phyloP scores from a whole-genome alignment of 306 rosid species.

The Benincasa hispida region DNA sequence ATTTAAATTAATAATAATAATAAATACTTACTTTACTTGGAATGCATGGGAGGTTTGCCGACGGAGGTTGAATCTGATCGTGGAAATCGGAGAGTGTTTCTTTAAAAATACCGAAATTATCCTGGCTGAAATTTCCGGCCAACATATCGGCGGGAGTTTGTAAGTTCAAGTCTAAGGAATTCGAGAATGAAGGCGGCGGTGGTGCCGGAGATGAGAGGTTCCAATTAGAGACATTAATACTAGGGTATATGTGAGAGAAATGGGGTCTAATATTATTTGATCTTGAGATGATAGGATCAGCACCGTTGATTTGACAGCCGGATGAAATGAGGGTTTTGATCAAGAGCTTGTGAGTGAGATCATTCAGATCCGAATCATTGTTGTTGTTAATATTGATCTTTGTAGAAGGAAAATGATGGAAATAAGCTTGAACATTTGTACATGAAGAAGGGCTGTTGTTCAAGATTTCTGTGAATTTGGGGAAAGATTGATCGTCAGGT shows the following conservation, averaged over 20 bases:
- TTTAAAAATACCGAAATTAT: constrained; percentile 13
- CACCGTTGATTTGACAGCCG: constrained; percentile 4
- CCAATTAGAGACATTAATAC: constrained; percentile 47
- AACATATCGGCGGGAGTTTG: constrained; percentile 31
- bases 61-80: constrained; percentile 33
- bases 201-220: constrained; percentile 19
- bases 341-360: constrained; percentile 43
- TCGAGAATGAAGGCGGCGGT: constrained; percentile 19
- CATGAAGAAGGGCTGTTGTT: constrained; percentile 17
- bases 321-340: constrained; percentile 31
- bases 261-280: constrained; percentile 18
- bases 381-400: constrained; percentile 19
- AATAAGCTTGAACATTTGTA: constrained; percentile 12
- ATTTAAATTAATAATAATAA: too few species aligned
- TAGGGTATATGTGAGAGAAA: constrained; percentile 68
- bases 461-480: constrained; percentile 47
- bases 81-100: constrained; percentile 24
- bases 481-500: constrained; percentile 21
- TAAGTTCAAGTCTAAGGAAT: constrained; percentile 28
- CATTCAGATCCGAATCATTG: constrained; percentile 12
- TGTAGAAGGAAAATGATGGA: constrained; percentile 12
- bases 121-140: constrained; percentile 16
- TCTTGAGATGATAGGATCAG: neutral
- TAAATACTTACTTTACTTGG: constrained; percentile 25
- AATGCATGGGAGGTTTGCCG: constrained; percentile 14